These are phyloP conservation scores for Ogataea sp. DNA, from an alignment of 805 yeast genomes.

Conservation along the genomic window DNA sequence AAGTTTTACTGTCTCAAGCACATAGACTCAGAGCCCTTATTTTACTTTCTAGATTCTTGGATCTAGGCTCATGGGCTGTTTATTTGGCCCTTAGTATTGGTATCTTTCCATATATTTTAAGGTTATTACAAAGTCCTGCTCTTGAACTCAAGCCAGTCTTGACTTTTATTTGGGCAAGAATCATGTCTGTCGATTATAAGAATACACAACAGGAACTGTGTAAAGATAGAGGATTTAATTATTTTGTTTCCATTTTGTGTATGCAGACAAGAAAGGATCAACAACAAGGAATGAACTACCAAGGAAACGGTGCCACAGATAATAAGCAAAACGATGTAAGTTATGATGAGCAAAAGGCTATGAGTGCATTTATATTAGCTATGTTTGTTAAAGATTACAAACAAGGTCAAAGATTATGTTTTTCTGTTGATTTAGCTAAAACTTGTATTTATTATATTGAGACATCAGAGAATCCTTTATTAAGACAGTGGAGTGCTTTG, in stretches of 20 bases:
- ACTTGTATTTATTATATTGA: slow-evolving; percentile 61
- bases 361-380: slow-evolving; percentile 87
- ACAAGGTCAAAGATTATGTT: slow-evolving; percentile 73
- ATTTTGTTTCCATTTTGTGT: slow-evolving; percentile 74
- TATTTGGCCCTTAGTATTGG: slow-evolving; percentile 89
- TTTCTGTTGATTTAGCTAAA: slow-evolving; percentile 61
- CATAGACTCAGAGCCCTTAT: slow-evolving; percentile 87
- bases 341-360: slow-evolving; percentile 83
- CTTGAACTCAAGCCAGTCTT: slow-evolving; percentile 90
- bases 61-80: slow-evolving; percentile 97
- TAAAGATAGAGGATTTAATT: slow-evolving; percentile 84
- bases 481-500: slow-evolving; percentile 89
- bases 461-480: slow-evolving; percentile 70
- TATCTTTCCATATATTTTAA: slow-evolving; percentile 89
- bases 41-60: slow-evolving; percentile 75
- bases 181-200: slow-evolving; percentile 89
- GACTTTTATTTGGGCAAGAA: slow-evolving; percentile 95
- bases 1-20: slow-evolving; percentile 87
- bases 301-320: neutral
- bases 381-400: slow-evolving; percentile 75
- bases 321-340: slow-evolving; percentile 28
- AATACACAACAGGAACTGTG: slow-evolving; percentile 88
- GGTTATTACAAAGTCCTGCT: slow-evolving; percentile 88
- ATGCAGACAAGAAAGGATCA: slow-evolving; percentile 15
- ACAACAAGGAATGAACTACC: slow-evolving; percentile 12